These are phyloP conservation scores for Candida dajiaensis DNA, from an alignment of 805 yeast genomes.

Conservation along the genomic window DNA sequence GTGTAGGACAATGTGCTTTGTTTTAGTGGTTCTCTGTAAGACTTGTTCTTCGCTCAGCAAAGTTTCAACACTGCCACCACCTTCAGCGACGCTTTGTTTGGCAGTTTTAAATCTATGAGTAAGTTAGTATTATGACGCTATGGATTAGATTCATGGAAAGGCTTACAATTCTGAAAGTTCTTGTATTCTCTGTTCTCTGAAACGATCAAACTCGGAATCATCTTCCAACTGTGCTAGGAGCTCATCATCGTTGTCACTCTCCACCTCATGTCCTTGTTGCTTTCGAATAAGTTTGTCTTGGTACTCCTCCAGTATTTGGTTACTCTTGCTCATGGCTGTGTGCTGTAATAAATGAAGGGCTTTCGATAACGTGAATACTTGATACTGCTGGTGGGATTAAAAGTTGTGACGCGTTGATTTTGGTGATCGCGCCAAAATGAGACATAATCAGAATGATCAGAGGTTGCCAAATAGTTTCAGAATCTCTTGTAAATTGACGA, in stretches of 20 bases:
- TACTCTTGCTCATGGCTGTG: constrained; percentile 5
- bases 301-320: constrained; percentile 32
- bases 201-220: constrained; percentile 38
- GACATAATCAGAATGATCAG: neutral
- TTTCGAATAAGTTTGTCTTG: constrained; percentile 32
- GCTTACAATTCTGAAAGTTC: constrained; percentile 40
- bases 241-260: constrained; percentile 33
- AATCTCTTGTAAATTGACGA: constrained; percentile 1
- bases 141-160: too few relatives aligned
- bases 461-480: constrained; percentile 5
- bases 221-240: constrained; percentile 46
- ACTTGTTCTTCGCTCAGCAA: constrained; percentile 49
- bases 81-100: constrained; percentile 30
- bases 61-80: constrained; percentile 38
- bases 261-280: constrained; percentile 17
- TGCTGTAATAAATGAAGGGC: too few relatives aligned
- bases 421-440: neutral
- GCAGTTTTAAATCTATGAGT: constrained; percentile 27
- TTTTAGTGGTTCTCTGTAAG: constrained; percentile 42
- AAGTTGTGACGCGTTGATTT: too few relatives aligned
- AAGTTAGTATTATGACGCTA: neutral
- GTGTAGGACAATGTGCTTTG: constrained; percentile 46
- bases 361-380: too few relatives aligned
- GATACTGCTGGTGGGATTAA: too few relatives aligned
- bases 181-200: constrained; percentile 59